Evolutionary conservation across 2,329 filamentous ascomycete species (phyloP), one percentile per base, ranked within the genome.

Genomic region (Helicocarpus griseus): DNA sequence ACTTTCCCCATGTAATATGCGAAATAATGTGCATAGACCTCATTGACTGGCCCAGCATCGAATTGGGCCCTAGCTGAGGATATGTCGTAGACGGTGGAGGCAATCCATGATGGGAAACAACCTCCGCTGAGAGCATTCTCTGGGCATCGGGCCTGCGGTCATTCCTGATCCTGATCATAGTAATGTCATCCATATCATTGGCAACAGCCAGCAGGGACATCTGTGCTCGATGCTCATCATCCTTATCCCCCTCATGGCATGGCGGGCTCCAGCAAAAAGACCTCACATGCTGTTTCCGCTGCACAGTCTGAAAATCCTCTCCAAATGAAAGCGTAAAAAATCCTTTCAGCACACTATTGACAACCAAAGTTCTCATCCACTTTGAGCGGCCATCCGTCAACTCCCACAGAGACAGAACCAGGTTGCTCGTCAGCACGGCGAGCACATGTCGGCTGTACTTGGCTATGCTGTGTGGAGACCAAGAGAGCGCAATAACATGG

Each of bases 381-480:
- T 69, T 73, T 1, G 65, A 62, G 39, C 67, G 63, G 8, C 69
- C 67, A 11, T 74, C 74, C 29, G 72, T 62, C 2, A 73, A 69
- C 45, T 77, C 75, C 73, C 79, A 83, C 7, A 83, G 61, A 1
- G 77, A 78, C 4, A 83, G 62, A 1, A 78, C 59, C 50, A 80
- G 63, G 56, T 80, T 81, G 2, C 78, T 74, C 0, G 78, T 81
- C 41, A 81, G 65, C 14, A 80, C 73, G 2, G 74, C 77, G 26
- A 83, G 70, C 6, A 75, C 73, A 58, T 74, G 78, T 55, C 77
- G 72, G 40, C 73, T 66, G 61, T 80, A 75, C 56, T 73, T 74
- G 17, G 71, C 78, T 36, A 82, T 63, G 2, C 80, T 79, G 5
- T 75, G 69, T 2, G 76, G 69, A 4, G 80, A 83, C 80, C 80